A percentile compares a stretch with the other conserved stretches of the same genome.
phyloP scores from a whole-genome alignment of 768 basidiomycete species.

The Neoboletus subvelutipes region DNA sequence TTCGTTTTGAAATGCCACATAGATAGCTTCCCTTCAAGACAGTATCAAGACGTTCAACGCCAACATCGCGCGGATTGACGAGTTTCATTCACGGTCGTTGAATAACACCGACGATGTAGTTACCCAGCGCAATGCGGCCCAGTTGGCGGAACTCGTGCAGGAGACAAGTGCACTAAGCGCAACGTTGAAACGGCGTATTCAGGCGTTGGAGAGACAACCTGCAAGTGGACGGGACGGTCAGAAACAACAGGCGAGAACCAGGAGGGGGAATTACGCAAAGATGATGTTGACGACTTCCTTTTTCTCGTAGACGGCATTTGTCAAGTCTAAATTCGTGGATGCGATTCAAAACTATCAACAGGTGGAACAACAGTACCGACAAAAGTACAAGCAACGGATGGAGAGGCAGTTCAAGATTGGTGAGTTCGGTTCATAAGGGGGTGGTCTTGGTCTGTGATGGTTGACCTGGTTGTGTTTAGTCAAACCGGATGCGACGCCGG shows the following conservation, averaged over 20 bases:
- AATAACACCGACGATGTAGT: constrained; percentile 73
- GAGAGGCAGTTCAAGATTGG: constrained; percentile 89
- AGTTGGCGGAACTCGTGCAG: constrained; percentile 66
- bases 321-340: constrained; percentile 79
- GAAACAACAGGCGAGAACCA: constrained; percentile 63
- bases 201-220: constrained; percentile 66
- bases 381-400: constrained; percentile 77
- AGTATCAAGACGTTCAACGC: constrained; percentile 62
- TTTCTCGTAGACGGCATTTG: constrained; percentile 51
- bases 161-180: constrained; percentile 72
- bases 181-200: constrained; percentile 68
- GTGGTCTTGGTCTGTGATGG: not conserved
- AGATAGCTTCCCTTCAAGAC: constrained; percentile 81
- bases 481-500: constrained; percentile 89
- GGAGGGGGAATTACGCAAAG: not conserved
- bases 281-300: constrained; percentile 19
- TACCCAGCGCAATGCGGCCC: constrained; percentile 55
- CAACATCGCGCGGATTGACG: constrained; percentile 66
- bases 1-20: not conserved
- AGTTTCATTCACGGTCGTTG: constrained; percentile 71
- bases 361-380: constrained; percentile 77
- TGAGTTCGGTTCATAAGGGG: constrained; percentile 27
- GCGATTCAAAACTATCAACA: constrained; percentile 83
- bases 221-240: constrained; percentile 65
- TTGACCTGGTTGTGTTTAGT: constrained; percentile 42